phyloP scores from a whole-genome alignment of 2,329 filamentous ascomycete species.

The Alternaria solani region DNA sequence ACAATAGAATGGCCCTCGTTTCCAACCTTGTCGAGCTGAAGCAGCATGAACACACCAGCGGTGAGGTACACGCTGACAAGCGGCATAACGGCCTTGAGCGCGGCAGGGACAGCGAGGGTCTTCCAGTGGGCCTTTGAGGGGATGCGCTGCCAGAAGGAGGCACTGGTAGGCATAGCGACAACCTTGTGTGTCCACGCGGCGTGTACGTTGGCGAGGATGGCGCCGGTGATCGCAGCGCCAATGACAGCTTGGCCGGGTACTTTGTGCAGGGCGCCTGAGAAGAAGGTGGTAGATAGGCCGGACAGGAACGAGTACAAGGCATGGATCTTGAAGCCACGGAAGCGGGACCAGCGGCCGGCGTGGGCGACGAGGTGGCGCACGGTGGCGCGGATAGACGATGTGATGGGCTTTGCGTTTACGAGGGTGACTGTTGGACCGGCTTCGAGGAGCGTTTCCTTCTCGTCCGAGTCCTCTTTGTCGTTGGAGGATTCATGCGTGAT shows the following conservation, averaged over 20 bases:
- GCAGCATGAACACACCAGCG: slow-evolving; percentile 52
- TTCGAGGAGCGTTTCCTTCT: slow-evolving; percentile 51
- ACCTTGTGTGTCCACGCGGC: slow-evolving; percentile 87
- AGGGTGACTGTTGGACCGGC: slow-evolving; percentile 51
- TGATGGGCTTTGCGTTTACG: slow-evolving; percentile 66
- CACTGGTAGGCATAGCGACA: slow-evolving; percentile 72
- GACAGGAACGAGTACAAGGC: slow-evolving; percentile 49
- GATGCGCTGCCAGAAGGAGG: slow-evolving; percentile 71
- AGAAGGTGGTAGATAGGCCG: slow-evolving; percentile 53
- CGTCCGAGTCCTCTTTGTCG: slow-evolving; percentile 48
- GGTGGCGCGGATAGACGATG: slow-evolving; percentile 65
- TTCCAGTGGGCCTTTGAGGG: slow-evolving; percentile 71
- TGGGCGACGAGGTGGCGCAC: slow-evolving; percentile 68
- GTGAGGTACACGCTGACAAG: slow-evolving; percentile 62
- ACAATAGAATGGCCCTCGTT: slow-evolving; percentile 40
- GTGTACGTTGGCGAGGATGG: slow-evolving; percentile 72
- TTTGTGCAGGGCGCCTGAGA: slow-evolving; percentile 54
- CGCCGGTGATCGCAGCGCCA: slow-evolving; percentile 64
- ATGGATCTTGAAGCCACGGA: slow-evolving; percentile 70
- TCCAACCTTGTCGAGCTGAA: slow-evolving; percentile 48
- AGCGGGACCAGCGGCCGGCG: slow-evolving; percentile 70
- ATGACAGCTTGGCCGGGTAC: slow-evolving; percentile 60
- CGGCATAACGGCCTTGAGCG: slow-evolving; percentile 68
- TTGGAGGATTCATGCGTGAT: slow-evolving; percentile 56
- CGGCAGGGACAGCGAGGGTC: slow-evolving; percentile 73